Percentiles rank a stretch among this genome's conserved stretches.
phyloP scores from a whole-genome alignment of 805 yeast genomes.

The Saturnispora dispora region DNA sequence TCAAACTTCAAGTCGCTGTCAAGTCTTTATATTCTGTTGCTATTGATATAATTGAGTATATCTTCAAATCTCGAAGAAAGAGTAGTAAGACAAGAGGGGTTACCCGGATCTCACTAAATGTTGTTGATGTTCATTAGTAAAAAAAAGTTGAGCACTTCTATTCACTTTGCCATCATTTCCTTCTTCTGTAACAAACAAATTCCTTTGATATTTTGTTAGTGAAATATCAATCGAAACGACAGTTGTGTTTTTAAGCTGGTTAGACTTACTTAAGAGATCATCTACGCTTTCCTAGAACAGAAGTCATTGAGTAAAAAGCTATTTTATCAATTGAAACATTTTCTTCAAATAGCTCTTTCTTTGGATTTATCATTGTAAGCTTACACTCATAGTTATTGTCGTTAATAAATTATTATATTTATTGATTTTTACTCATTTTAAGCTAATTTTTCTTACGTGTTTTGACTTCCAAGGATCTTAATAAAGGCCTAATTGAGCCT shows the following conservation, averaged over 20 bases:
- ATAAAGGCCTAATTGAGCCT: conserved; percentile 1
- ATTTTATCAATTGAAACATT: not conserved
- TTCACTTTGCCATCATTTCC: not conserved
- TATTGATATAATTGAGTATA: not conserved
- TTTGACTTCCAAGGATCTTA: not conserved
- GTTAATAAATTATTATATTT: not conserved
- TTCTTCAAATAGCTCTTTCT: not conserved
- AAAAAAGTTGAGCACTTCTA: not conserved
- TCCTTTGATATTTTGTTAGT: not conserved
- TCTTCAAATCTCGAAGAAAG: not conserved
- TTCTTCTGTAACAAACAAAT: not conserved
- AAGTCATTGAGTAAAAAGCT: not conserved
- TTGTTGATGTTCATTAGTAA: not conserved
- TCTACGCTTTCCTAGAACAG: not conserved
- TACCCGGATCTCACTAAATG: not conserved
- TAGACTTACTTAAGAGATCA: not conserved
- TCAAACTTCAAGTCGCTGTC: not conserved
- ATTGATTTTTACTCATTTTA: not conserved
- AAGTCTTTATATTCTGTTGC: not conserved
- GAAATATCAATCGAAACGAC: not conserved
- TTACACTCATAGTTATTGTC: not conserved
- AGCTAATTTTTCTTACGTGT: not conserved
- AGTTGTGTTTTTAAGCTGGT: not conserved
- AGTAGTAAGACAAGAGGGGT: not conserved
- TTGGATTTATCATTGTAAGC: not conserved